Conservation (phyloP, 1,139 yeast species). For the Protomyces lactucae-debilis region DNA sequence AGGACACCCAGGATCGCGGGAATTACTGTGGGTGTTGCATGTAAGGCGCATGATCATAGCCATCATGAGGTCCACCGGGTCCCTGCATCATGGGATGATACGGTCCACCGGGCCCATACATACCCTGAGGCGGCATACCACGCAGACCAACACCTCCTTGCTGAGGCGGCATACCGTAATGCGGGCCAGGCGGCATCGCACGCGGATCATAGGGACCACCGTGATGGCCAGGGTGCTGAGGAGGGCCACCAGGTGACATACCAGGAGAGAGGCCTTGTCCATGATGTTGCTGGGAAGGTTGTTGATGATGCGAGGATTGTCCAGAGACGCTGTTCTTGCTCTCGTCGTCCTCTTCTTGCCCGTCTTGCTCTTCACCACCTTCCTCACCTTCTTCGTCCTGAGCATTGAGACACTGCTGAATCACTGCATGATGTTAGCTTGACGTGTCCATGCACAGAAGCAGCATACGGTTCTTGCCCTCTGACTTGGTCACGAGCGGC, state of each 20-base stretch:
- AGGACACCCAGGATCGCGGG: background rate
- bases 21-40: background rate
- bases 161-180: conserved; percentile 10
- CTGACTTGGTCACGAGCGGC: conserved; percentile 93
- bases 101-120: conserved; percentile 9
- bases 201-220: conserved; percentile 24
- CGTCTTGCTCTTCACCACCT: conserved; percentile 29
- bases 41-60: background rate
- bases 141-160: background rate
- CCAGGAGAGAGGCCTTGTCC: background rate
- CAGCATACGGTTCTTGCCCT: conserved; percentile 66
- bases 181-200: conserved; percentile 19
- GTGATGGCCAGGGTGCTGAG: background rate
- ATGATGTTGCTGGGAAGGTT: conserved; percentile 9
- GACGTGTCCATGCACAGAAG: background rate
- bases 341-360: conserved; percentile 32
- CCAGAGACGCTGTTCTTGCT: conserved; percentile 19
- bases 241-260: background rate
- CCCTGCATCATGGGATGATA: conserved; percentile 20
- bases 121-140: conserved; percentile 25
- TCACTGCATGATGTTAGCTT: conserved; percentile 41
- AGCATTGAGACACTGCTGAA: conserved; percentile 94
- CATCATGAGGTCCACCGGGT: background rate
- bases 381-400: conserved; percentile 50
- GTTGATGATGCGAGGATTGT: conserved; percentile 30